Conservation (phyloP, 2,329 filamentous ascomycete genomes). For the Dendryphion nanum region DNA sequence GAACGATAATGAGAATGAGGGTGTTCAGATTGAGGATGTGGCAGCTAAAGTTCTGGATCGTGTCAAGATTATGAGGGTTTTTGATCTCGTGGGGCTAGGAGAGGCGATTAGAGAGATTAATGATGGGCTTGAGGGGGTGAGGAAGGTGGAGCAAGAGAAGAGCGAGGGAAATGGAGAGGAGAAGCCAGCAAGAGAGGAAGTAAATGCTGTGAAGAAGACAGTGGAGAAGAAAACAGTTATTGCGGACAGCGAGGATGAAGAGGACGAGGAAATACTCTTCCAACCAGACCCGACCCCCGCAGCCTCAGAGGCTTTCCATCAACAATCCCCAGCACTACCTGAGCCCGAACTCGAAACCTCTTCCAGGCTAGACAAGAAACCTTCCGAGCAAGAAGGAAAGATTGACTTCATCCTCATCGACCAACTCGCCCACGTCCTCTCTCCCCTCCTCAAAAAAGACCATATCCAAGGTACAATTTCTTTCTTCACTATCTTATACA, state of each 20-base stretch:
- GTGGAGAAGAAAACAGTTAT: conserved; percentile 22
- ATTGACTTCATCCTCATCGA: conserved; percentile 40
- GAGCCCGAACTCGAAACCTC: not conserved
- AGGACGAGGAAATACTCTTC: conserved; percentile 42
- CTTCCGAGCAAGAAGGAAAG: not conserved
- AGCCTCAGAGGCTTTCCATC: not conserved
- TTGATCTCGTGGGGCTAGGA: conserved; percentile 49
- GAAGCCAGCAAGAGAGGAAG: conserved; percentile 1
- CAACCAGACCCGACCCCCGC: not conserved
- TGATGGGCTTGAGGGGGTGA: conserved; percentile 31
- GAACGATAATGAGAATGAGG: not conserved
- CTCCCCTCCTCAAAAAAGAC: conserved; percentile 38
- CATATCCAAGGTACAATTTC: conserved; percentile 30
- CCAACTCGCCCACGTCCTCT: conserved; percentile 39
- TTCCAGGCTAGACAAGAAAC: too few relatives aligned
- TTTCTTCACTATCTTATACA: conserved; percentile 9
- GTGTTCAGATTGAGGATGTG: conserved; percentile 17
- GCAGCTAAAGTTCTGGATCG: conserved; percentile 42
- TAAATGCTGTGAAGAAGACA: not conserved
- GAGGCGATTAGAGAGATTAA: conserved; percentile 48
- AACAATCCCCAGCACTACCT: not conserved
- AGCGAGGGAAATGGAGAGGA: conserved; percentile 20
- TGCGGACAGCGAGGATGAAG: conserved; percentile 36
- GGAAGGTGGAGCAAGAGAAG: conserved; percentile 16
- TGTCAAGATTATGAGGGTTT: conserved; percentile 51